Base-by-base conservation (phyloP, 176 grass and related monocot species). In the Musa schizocarpa region DNA sequence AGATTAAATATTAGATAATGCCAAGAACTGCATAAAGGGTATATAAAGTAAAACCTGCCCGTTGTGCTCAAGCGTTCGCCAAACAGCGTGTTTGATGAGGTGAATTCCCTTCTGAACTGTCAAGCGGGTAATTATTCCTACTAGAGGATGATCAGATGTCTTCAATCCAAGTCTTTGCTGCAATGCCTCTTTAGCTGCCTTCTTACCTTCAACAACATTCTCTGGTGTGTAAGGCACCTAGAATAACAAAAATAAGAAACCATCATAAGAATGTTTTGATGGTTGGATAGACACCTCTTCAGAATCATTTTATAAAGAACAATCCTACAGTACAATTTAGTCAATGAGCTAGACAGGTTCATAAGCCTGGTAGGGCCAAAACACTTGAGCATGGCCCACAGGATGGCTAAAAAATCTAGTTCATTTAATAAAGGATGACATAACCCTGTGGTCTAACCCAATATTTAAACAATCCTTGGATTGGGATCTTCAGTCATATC, bases 91-190 rank as follows among this genome's bases (percentile, higher is more conserved):
- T 68, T 98, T 94, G 75, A 99, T 99, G 70, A 99, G 95, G 86
- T 99, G 95, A 79, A 99, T 89, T 85, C 95, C 90, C 82, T 99
- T 94, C 82, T 99, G 95, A 52, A 90, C 86, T 52, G 95, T 99
- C 54, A 94, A 86, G 16, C 88, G 95, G 57, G 78, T 89, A 51
- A 99, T 91, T 59, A 99, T 93, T 82, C 90, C 95, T 13, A 99
- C 86, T 76, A 99, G 14, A 69, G 90, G 86, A 69, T 78, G 27
- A 80, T 98, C 90, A 43, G 72, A 88, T 89, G 72, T 87, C 56
- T 81, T 82, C 70, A 94, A 83, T 69, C 86, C 90, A 73, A 92
- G 84, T 76, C 68, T 99, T 85, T 89, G 82, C 69, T 94, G 95
- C 82, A 99, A 85, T 78, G 86, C 90, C 11, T 62, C 85, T 82